Base-by-base conservation (phyloP, 352 stramenopile genomes). In the Pythium dissotocum region DNA sequence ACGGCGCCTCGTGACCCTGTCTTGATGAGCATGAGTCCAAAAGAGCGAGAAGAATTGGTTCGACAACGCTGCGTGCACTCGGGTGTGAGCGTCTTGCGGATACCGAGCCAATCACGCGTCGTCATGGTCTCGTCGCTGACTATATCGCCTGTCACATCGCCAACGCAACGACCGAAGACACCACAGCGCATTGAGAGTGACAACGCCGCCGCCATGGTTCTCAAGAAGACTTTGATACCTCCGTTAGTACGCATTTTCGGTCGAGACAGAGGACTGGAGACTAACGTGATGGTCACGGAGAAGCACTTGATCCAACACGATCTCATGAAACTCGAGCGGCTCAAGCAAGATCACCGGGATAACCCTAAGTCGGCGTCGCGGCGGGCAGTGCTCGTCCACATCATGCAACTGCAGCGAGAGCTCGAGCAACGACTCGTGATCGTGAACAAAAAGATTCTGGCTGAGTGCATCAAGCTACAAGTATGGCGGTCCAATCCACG, bases 301-400 rank as follows among this genome's bases (percentile, higher is more conserved):
- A 93, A 93, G 60, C 68, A 72, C 6, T 72, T 90, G 48, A 65
- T 93, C 13, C 75, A 85, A 26, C 66, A 82, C 53, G 85, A 93
- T 52, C 64, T 91, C 18, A 67, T 51, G 12, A 38, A 28, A 49
- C 48, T 77, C 9, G 40, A 68, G 21, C 28, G 44, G 18, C 30
- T 75, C 9, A 61, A 70, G 26, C 26, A 40, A 0, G 9, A 70
- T 2, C 1, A 57, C 6, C 62, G 79, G 18, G 6, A n/a, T 24
- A 24, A 66, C 6, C 56, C 44, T 4, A 57, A 32, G 18, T 33
- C 42, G 2, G 63, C 26, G 28, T n/a, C 62, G 36, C 73, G 77
- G 30, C 77, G 82, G 24, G 80, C 69, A 0, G 70, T 88, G 53
- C 55, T 79, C 8, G 70, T 92, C 32, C 78, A 90, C 32, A 54